These are phyloP conservation scores for Lachnellula subtilissima DNA, from an alignment of 2,329 filamentous ascomycete species.

Conservation along the genomic window DNA sequence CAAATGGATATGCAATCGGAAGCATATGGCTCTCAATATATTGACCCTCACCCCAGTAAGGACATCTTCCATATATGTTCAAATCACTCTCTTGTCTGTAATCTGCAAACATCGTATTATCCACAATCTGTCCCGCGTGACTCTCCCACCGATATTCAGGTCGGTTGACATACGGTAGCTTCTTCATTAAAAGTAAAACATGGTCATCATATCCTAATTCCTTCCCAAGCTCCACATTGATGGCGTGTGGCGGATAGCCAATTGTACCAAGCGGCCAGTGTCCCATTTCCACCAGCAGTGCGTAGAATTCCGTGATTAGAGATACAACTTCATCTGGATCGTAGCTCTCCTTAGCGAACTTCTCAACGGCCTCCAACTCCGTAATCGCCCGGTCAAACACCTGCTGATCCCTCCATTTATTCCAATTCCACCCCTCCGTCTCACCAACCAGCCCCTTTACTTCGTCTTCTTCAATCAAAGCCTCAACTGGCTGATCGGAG, in stretches of 20 bases:
- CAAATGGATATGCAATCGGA: background rate
- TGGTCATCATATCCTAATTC: background rate
- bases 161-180: background rate
- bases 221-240: background rate
- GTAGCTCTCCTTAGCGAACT: background rate
- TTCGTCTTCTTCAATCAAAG: background rate
- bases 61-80: background rate
- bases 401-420: background rate
- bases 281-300: conserved; percentile 1
- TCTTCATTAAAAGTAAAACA: background rate
- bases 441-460: background rate
- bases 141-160: background rate
- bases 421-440: background rate
- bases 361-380: background rate
- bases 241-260: background rate
- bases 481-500: background rate
- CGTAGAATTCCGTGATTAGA: conserved; percentile 3
- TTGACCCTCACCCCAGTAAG: background rate
- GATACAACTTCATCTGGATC: conserved; percentile 2
- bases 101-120: background rate
- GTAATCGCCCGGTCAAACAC: background rate
- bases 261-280: background rate
- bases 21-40: background rate
- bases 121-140: background rate
- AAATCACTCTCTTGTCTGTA: background rate